Evolutionary conservation across 2,329 filamentous ascomycete genomes (phyloP), one percentile per base, ranked within the genome.

Genomic region (Monilinia laxa): DNA sequence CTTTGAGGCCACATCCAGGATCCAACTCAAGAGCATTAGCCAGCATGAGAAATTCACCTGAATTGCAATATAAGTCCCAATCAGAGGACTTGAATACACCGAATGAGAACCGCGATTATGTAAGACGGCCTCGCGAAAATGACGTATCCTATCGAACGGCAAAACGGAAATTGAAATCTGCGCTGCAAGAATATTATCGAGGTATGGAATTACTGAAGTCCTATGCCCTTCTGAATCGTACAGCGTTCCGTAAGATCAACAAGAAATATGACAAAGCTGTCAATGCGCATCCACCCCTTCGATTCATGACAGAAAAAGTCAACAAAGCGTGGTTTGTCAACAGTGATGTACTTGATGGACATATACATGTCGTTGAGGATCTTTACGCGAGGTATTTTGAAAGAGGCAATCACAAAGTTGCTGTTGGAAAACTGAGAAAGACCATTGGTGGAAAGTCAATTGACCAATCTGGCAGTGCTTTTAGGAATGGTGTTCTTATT

Each of bases 231-330:
- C 82, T 97, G 18, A 99, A 99, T 77, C 86, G 92, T 59, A 97
- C 92, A 0, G 95, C 93, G 0, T 98, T 98, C 75, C 89, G 93
- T 42, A 99, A 99, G 78, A 92, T 99, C 76, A 97, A 96, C 79
- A 99, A 99, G 78, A 99, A 99, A 79, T 98, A 96, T 76, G 93
- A 98, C 82, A 99, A 98, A 80, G 87, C 90, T 2, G 87, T 93
- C 66, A 87, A 93, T 72, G 89, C 92, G 52, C 85, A 90, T 14
- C 92, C 92, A 0, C 85, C 89, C 0, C 85, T 90, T 75, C 86
- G 90, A 38, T 98, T 94, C 77, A 91, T 97, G 85, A 89, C 89
- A 42, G 93, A 97, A 72, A 94, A 94, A 75, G 93, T 99, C 73
- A 94, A 92, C 80, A 89, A 90, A 70, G 86, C 93, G 1, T 92